Base-by-base conservation (phyloP, 2,329 filamentous ascomycete genomes). In the Paraphaeosphaeria minitans region DNA sequence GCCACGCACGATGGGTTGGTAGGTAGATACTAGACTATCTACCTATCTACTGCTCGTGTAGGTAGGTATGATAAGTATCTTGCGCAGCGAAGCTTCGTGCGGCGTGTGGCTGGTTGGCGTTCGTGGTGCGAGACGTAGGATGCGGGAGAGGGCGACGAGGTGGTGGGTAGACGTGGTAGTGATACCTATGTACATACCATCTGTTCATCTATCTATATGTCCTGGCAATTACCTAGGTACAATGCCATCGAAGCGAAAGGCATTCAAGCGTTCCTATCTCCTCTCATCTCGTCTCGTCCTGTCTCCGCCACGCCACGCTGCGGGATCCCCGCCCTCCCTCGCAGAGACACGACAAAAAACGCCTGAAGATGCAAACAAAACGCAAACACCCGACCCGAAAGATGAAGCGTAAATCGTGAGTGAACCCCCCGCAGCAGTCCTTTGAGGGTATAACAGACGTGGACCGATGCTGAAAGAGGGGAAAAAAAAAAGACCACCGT, bases 351-450 rank as follows among this genome's bases (percentile, higher is more conserved):
- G 46, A 50, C 19, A 22, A 50, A n/a, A 49, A 55, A 56, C 27
- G 39, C 47, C 41, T 19, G 10, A 37, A 35, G 27, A 55, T 55
- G 51, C 51, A 37, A 51, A 22, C 47, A 37, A 53, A 19, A 24
- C n/a, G n/a, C 35, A 42, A 13, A 43, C 10, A 24, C 22, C 51
- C 51, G n/a, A 46, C 51, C 51, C 16, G 27, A 35, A 53, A 37
- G 41, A 53, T 45, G 39, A 37, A 37, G 51, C 51, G 41, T 53
- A 24, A 53, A 53, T 53, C 51, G 43, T 53, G 51, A 53, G n/a
- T n/a, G n/a, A n/a, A n/a, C n/a, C n/a, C n/a, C 51, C 41, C 41
- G n/a, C 24, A 21, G 2, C n/a, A 21, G 16, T 35, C 29, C 51
- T 35, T 24, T 27, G 41, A 46, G 51, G 51, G 51, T 53, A 53